phyloP scores from a whole-genome alignment of 202 grass and related monocot species.

The Carex sylvatica region DNA sequence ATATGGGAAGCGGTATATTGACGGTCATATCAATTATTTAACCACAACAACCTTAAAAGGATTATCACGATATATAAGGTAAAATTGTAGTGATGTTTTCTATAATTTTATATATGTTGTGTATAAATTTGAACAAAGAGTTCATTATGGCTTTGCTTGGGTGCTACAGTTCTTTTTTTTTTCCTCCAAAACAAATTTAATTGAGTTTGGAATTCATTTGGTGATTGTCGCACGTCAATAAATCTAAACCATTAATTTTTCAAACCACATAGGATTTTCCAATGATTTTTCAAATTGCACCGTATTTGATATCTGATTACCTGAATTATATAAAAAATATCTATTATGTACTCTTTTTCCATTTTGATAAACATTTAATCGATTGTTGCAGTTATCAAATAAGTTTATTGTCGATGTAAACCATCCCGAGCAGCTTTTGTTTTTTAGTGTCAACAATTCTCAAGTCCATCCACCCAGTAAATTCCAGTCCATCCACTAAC shows the following conservation, averaged over 20 bases:
- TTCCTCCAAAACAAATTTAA: background rate
- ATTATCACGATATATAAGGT: background rate
- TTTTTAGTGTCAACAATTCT: background rate
- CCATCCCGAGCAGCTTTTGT: background rate
- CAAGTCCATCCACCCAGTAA: background rate
- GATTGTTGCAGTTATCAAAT: background rate
- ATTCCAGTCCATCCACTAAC: background rate
- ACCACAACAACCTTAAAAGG: background rate
- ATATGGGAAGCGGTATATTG: background rate
- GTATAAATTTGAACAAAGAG: background rate
- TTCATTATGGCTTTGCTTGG: too few species aligned
- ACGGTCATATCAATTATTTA: background rate
- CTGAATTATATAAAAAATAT: background rate
- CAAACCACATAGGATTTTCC: background rate
- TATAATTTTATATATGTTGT: background rate
- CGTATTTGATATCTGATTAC: background rate
- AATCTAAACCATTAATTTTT: background rate
- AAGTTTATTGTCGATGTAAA: background rate
- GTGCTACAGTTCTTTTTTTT: too few species aligned
- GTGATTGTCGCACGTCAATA: background rate
- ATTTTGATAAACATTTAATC: background rate
- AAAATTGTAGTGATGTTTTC: background rate
- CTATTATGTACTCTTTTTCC: background rate
- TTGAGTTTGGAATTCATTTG: background rate
- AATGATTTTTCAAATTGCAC: background rate